phyloP scores from a whole-genome alignment of 495 filamentous ascomycete genomes.

The Pseudomonodictys pantanalensis region DNA sequence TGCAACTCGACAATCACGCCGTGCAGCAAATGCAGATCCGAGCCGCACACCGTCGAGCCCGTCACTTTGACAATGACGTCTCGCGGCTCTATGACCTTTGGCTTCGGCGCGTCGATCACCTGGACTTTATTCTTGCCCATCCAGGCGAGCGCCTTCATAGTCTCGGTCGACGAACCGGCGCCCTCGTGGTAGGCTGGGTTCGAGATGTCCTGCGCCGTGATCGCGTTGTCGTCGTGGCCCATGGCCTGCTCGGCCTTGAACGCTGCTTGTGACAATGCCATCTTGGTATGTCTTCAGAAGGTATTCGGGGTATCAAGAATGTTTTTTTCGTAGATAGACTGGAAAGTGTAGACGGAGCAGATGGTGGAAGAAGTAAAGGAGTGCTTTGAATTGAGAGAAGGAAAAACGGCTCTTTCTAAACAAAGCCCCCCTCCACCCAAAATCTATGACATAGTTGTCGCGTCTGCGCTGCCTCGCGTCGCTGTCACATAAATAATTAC shows the following conservation, averaged over 20 bases:
- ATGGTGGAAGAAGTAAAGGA: background rate
- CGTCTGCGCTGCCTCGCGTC: background rate
- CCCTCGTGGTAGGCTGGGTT: slow-evolving; percentile 41
- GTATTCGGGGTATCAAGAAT: background rate
- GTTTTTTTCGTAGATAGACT: background rate
- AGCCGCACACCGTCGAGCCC: slow-evolving; percentile 81
- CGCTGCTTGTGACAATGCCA: slow-evolving; percentile 60
- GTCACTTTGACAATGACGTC: slow-evolving; percentile 87
- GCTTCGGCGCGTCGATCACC: slow-evolving; percentile 62
- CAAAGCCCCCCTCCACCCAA: slow-evolving; percentile 7
- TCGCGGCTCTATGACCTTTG: slow-evolving; percentile 64
- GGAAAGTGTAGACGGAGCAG: background rate
- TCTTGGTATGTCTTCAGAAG: slow-evolving; percentile 4
- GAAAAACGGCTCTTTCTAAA: background rate
- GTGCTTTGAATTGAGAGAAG: background rate
- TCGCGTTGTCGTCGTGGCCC: slow-evolving; percentile 59
- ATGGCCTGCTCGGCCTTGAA: slow-evolving; percentile 61
- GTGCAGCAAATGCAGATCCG: slow-evolving; percentile 80
- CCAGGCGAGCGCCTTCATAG: slow-evolving; percentile 72
- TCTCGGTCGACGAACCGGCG: slow-evolving; percentile 48
- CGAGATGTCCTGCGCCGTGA: slow-evolving; percentile 57
- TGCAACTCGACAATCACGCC: slow-evolving; percentile 65
- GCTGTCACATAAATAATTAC: too few species aligned
- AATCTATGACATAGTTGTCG: slow-evolving; percentile 14
- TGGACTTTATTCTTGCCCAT: slow-evolving; percentile 64